Base-by-base conservation (phyloP, 805 yeast species). In the Sporopachydermia lactativora region DNA sequence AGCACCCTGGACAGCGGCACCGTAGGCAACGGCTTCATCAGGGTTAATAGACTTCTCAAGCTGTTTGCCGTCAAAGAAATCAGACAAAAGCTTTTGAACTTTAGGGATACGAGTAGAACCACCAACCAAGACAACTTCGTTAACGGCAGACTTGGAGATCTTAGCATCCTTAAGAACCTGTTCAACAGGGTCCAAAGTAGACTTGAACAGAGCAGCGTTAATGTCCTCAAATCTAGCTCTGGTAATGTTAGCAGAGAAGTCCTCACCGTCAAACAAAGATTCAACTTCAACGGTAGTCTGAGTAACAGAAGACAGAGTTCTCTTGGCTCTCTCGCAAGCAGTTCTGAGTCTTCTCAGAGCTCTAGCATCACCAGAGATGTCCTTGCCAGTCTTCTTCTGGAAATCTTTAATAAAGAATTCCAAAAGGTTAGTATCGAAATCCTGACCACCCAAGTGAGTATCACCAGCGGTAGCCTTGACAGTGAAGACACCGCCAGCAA, bases 1-100 rank as follows among this genome's bases (percentile, higher is more conserved):
- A 63, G 96, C 96, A 73, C 95, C 97, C 75, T 88, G 96, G 58
- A 88, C 96, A 60, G 97, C 96, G 60, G 97, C 97, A 80, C 96
- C 96, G 75, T 85, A 85, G 60, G 96, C 96, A 66, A 86, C 96
- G 62, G 96, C 96, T 75, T 86, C 96, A 73, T 86, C 96, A 53
- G 96, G 96, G 86, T 86, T 86, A 68, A 86, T 88, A 52, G 94
- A 81, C 73, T 84, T 88, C 71, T 84, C 92, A 65, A 85, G 82
- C 68, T 84, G 88, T 75, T 88, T 88, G 66, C 96, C 96, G 60
- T 85, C 92, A 58, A 86, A 86, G 83, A 75, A 86, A 70, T 86
- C 96, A 49, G 94, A 79, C 51, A 86, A 79, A 65, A 86, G 72
- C 68, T 83, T 84, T 71, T 88, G 96, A 62, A 88, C 81, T 81